Percentiles rank a stretch among this genome's conserved stretches.
These are phyloP conservation scores for Verticillium alfalfae DNA, from an alignment of 2,329 filamentous ascomycete species.

Conservation along the genomic window DNA sequence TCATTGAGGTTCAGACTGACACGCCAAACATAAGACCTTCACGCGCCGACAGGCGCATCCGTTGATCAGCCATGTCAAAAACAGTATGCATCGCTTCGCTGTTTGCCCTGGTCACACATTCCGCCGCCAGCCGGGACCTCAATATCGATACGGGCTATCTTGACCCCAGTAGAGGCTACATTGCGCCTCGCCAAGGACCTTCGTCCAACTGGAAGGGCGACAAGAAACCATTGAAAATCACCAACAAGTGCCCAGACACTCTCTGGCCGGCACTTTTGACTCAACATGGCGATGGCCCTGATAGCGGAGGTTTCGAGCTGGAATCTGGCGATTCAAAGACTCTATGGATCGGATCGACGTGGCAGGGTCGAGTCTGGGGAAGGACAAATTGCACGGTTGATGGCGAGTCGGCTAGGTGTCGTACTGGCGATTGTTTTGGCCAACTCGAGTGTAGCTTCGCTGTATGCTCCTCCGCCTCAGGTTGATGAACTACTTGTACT, in stretches of 20 bases:
- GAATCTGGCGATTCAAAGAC: conserved; percentile 49
- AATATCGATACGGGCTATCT: conserved; percentile 16
- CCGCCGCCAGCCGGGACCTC: neutral
- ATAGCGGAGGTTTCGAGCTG: conserved; percentile 64
- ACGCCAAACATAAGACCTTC: neutral
- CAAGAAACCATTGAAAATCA: conserved; percentile 57
- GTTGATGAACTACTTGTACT: neutral
- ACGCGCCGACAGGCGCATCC: neutral
- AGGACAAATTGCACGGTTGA: conserved; percentile 79
- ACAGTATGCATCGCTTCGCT: neutral
- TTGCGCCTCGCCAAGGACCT: conserved; percentile 21
- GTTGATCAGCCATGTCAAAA: neutral
- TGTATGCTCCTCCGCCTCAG: conserved; percentile 36
- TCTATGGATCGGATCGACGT: conserved; percentile 64
- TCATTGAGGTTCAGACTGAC: neutral
- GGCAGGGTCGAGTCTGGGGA: conserved; percentile 79
- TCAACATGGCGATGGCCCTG: conserved; percentile 64
- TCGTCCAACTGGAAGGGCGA: conserved; percentile 24
- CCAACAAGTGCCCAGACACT: conserved; percentile 64
- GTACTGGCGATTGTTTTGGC: conserved; percentile 71
- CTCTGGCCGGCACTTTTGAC: conserved; percentile 75
- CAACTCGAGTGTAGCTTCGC: conserved; percentile 63
- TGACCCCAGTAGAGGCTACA: conserved; percentile 15
- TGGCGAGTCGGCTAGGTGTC: conserved; percentile 60
- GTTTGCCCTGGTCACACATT: neutral